Percentiles rank a stretch among this genome's conserved stretches.
Evolutionary conservation across 306 rosid genomes (phyloP).

Genomic region (Biancaea sappan): DNA sequence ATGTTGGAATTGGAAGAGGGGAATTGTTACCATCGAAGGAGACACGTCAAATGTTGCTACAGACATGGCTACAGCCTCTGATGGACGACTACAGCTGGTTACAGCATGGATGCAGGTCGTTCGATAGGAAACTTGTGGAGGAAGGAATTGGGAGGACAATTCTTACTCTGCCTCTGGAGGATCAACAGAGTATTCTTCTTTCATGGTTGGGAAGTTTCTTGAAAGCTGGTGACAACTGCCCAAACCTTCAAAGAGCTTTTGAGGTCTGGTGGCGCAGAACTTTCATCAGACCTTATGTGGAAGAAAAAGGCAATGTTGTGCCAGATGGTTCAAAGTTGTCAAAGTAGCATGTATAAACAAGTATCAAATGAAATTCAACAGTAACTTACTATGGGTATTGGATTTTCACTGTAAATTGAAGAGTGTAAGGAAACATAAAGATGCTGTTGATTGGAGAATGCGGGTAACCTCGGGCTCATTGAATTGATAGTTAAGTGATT

Average conservation of each 20-base stretch:
- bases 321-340: constrained; percentile 49
- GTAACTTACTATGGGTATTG: constrained; percentile 16
- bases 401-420: constrained; percentile 6
- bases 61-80: constrained; percentile 91
- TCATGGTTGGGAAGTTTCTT: constrained; percentile 86
- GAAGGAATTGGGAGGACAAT: constrained; percentile 96
- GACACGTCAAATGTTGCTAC: constrained; percentile 66
- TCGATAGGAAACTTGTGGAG: constrained; percentile 85
- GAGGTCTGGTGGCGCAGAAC: constrained; percentile 99
- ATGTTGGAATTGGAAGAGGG: constrained; percentile 85
- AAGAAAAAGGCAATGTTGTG: constrained; percentile 53
- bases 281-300: constrained; percentile 68
- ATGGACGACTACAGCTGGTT: constrained; percentile 87
- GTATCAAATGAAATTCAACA: constrained; percentile 9
- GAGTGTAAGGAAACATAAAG: constrained; percentile 22
- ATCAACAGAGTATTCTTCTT: constrained; percentile 83
- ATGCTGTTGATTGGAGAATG: constrained; percentile 19
- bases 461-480: constrained; percentile 18
- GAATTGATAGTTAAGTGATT: constrained; percentile 25
- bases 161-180: constrained; percentile 90
- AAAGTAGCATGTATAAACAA: constrained; percentile 32
- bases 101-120: constrained; percentile 80
- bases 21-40: constrained; percentile 76
- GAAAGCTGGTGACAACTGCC: constrained; percentile 86
- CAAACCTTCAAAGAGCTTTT: constrained; percentile 88